Conservation (phyloP, 2,329 filamentous ascomycete genomes). For the Aureobasidium uvarum region DNA sequence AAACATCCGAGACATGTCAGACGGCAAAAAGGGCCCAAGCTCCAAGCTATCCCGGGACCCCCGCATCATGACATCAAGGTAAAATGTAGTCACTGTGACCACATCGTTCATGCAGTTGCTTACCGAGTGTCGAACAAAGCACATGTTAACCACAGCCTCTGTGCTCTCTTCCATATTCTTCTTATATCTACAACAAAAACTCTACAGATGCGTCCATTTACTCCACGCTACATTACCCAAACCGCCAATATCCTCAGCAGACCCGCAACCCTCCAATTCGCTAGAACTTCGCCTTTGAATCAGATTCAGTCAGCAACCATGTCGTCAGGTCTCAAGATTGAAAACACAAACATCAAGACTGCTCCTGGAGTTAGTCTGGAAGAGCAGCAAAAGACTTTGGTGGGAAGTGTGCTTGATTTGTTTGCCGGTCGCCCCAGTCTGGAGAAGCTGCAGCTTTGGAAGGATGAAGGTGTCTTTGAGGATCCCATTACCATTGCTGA, state of each 20-base stretch:
- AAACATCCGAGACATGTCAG: not conserved
- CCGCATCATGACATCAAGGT: slow-evolving; percentile 22
- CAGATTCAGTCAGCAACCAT: slow-evolving; percentile 33
- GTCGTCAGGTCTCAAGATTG: slow-evolving; percentile 48
- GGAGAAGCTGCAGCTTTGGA: slow-evolving; percentile 60
- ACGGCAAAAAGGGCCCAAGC: too few relatives aligned
- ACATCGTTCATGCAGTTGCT: not conserved
- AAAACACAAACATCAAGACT: slow-evolving; percentile 56
- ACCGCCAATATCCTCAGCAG: slow-evolving; percentile 16
- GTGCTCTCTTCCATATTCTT: not conserved
- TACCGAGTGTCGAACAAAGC: not conserved
- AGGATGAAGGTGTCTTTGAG: slow-evolving; percentile 56
- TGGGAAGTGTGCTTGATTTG: slow-evolving; percentile 61
- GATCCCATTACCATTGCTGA: slow-evolving; percentile 59
- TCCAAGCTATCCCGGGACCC: too few relatives aligned
- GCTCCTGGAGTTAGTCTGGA: slow-evolving; percentile 53
- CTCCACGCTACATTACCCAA: slow-evolving; percentile 25
- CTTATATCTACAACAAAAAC: not conserved
- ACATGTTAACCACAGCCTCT: not conserved
- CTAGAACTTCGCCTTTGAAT: slow-evolving; percentile 9
- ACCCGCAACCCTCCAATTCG: slow-evolving; percentile 17
- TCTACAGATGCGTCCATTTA: slow-evolving; percentile 24
- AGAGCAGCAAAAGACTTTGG: slow-evolving; percentile 53
- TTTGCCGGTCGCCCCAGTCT: slow-evolving; percentile 61
- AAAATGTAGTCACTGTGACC: slow-evolving; percentile 22